phyloP scores from a whole-genome alignment of 73 alveolate species.

The Blepharisma stoltei region DNA sequence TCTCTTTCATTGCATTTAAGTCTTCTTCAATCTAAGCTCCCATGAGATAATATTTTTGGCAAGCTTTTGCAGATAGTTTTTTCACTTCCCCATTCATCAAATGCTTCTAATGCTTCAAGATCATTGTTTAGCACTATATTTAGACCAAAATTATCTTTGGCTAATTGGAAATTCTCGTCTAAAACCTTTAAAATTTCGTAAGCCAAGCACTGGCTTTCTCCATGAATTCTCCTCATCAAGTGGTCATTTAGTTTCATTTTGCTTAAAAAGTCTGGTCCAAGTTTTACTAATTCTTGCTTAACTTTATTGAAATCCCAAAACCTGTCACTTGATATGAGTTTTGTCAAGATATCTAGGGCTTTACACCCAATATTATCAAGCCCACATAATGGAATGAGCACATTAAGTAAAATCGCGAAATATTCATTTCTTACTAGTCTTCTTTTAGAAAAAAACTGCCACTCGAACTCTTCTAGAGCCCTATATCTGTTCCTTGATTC shows the following conservation, averaged over 20 bases:
- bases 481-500: background rate
- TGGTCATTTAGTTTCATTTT: conserved; percentile 13
- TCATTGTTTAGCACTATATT: background rate
- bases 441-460: background rate
- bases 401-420: background rate
- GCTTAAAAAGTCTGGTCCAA: background rate
- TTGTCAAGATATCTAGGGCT: background rate
- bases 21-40: background rate
- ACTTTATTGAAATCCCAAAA: background rate
- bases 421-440: background rate
- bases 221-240: background rate
- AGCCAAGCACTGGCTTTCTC: background rate
- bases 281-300: background rate
- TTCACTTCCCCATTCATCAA: conserved; percentile 16
- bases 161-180: background rate
- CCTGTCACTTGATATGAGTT: background rate
- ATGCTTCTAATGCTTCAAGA: background rate
- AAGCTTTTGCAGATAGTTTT: background rate
- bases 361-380: background rate
- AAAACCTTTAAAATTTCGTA: background rate
- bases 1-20: background rate
- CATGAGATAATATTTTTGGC: background rate
- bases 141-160: background rate
- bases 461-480: background rate
- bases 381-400: conserved; percentile 1